Evolutionary conservation across 257 asterid species (phyloP), one percentile per base, ranked within the genome.

Genomic region (Prunella vulgaris): DNA sequence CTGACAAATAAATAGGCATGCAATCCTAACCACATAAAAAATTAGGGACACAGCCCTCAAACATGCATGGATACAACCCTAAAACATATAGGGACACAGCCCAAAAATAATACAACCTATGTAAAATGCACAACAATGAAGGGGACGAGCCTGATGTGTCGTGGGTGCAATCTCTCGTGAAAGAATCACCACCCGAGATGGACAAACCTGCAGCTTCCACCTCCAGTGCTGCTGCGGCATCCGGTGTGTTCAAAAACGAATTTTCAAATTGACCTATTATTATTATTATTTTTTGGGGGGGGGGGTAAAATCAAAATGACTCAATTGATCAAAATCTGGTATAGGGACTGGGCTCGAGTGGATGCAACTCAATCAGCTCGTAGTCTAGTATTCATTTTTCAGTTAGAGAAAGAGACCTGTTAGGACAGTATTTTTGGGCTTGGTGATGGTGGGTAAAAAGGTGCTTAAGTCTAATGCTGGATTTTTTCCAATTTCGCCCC

Each of bases 101-200:
- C n/a, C n/a, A n/a, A n/a, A n/a, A n/a, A n/a, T n/a, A n/a, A n/a
- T n/a, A n/a, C n/a, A n/a, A n/a, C n/a, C n/a, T n/a, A n/a, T n/a
- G n/a, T n/a, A n/a, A n/a, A n/a, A n/a, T n/a, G n/a, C n/a, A n/a
- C n/a, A n/a, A n/a, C n/a, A 64, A 38, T n/a, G 72, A 79, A 15
- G 84, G 76, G 7, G 87, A 86, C 18, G 96, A 85, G 76, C 97
- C 97, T 18, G 96, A 93, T 76, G 61, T 93, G 48, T 84, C 99
- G 38, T 90, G 97, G 97, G 97, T 93, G 81, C 97, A 89, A 76
- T 87, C 97, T 49, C 95, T 93, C 9, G 97, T 93, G 63, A 93
- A 88, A 78, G 99, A 93, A 87, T 81, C 95, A 60, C 90, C 96
- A 79, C 94, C 96, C 37, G 95, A 87, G 92, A 81, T 67, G 76